phyloP scores from a whole-genome alignment of 2,329 filamentous ascomycete species.

The Plectosphaerella plurivora region DNA sequence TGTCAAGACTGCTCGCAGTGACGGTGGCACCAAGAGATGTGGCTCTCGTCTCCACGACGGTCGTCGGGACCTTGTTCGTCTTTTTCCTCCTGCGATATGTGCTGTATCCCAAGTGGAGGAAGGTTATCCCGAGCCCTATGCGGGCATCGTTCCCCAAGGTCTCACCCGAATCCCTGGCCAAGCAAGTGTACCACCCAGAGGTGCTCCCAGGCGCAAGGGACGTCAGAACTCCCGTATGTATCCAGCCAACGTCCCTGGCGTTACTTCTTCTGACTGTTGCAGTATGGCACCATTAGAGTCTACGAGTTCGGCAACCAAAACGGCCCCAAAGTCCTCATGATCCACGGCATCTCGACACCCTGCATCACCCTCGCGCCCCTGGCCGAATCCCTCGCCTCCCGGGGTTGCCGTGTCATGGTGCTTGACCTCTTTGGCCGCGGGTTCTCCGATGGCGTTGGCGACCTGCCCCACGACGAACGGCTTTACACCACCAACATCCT shows the following conservation, averaged over 20 bases:
- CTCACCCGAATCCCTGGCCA: slow-evolving; percentile 28
- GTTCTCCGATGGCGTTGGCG: slow-evolving; percentile 59
- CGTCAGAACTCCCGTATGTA: slow-evolving; percentile 58
- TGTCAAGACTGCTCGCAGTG: slow-evolving; percentile 17
- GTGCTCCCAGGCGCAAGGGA: slow-evolving; percentile 69
- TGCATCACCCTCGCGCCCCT: slow-evolving; percentile 67
- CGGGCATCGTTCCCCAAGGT: slow-evolving; percentile 31
- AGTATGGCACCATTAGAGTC: slow-evolving; percentile 70
- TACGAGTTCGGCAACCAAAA: slow-evolving; percentile 78
- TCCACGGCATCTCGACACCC: slow-evolving; percentile 82
- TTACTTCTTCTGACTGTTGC: not conserved
- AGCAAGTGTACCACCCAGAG: slow-evolving; percentile 58
- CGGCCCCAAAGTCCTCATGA: slow-evolving; percentile 69
- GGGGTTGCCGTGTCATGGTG: slow-evolving; percentile 75
- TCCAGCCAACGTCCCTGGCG: not conserved
- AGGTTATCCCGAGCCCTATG: slow-evolving; percentile 39
- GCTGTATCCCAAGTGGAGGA: slow-evolving; percentile 34
- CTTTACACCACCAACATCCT: slow-evolving; percentile 72
- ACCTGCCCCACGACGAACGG: slow-evolving; percentile 66
- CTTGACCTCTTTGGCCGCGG: slow-evolving; percentile 71
- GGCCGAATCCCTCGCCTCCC: slow-evolving; percentile 60
- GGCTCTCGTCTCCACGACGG: slow-evolving; percentile 32
- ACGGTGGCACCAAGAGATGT: slow-evolving; percentile 16
- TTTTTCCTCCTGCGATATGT: slow-evolving; percentile 26
- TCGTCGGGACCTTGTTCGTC: slow-evolving; percentile 34